Conservation (phyloP, 2,329 filamentous ascomycete genomes). For the Colletotrichum sp. region DNA sequence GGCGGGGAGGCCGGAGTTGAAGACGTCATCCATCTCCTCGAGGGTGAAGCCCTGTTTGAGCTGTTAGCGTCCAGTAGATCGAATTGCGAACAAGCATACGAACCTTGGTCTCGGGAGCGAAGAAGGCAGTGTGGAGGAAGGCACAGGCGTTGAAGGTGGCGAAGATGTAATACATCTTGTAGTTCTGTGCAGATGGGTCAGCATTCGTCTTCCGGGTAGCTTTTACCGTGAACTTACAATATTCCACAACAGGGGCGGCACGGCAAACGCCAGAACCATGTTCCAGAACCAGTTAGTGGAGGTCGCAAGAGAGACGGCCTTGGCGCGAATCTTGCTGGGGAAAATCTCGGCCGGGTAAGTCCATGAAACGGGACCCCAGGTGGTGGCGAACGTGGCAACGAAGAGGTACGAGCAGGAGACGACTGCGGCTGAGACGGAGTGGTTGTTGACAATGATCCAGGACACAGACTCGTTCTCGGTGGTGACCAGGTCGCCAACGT, state of each 20-base stretch:
- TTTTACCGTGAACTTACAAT: slow-evolving; percentile 7
- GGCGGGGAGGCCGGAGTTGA: slow-evolving; percentile 62
- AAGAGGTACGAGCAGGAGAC: slow-evolving; percentile 72
- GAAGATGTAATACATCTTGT: slow-evolving; percentile 76
- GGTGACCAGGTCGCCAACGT: slow-evolving; percentile 40
- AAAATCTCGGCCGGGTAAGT: slow-evolving; percentile 54
- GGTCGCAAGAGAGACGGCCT: slow-evolving; percentile 48
- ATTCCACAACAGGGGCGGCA: slow-evolving; percentile 54
- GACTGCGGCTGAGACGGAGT: slow-evolving; percentile 63
- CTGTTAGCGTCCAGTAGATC: not conserved
- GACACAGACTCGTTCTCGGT: slow-evolving; percentile 52
- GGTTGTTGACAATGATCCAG: slow-evolving; percentile 61
- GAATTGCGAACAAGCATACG: not conserved
- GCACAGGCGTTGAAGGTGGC: slow-evolving; percentile 73
- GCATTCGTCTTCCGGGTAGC: not conserved
- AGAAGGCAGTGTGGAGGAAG: slow-evolving; percentile 71
- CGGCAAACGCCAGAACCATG: slow-evolving; percentile 59
- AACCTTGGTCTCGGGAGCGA: slow-evolving; percentile 65
- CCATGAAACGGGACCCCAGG: slow-evolving; percentile 51
- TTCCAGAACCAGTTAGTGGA: slow-evolving; percentile 49
- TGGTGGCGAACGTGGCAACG: slow-evolving; percentile 53
- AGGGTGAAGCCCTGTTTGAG: slow-evolving; percentile 64
- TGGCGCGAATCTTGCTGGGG: slow-evolving; percentile 45
- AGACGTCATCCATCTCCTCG: slow-evolving; percentile 79
- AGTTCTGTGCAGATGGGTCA: slow-evolving; percentile 43